A percentile compares a stretch with the other conserved stretches of the same genome.
phyloP scores from a whole-genome alignment of 1,139 yeast genomes.

The Hansenula lynferdii region DNA sequence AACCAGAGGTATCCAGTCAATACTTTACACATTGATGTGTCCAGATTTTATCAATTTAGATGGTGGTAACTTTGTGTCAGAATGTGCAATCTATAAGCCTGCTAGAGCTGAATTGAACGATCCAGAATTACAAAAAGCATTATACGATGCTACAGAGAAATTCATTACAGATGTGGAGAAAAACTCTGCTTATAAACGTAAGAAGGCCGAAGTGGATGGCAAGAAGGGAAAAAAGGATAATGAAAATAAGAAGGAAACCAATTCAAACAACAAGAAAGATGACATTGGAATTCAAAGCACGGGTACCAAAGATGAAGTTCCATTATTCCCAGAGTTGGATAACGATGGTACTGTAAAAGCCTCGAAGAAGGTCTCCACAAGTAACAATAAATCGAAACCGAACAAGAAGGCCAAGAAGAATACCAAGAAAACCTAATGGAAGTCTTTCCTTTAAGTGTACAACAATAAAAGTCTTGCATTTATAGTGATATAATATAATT shows the following conservation, averaged over 20 bases:
- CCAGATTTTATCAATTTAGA: constrained; percentile 58
- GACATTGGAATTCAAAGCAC: constrained; percentile 1
- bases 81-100: constrained; percentile 57
- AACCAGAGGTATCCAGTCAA: constrained; percentile 73
- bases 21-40: constrained; percentile 63
- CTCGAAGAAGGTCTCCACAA: background rate
- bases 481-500: too few relatives aligned
- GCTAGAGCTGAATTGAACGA: constrained; percentile 63
- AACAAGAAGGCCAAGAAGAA: background rate
- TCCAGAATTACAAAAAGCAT: constrained; percentile 49
- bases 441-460: too few relatives aligned
- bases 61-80: constrained; percentile 73
- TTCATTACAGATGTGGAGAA: constrained; percentile 60
- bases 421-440: background rate
- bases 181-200: constrained; percentile 62
- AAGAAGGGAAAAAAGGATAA: too few relatives aligned
- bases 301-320: constrained; percentile 4
- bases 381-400: background rate
- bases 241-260: background rate
- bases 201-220: constrained; percentile 28
- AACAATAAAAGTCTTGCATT: too few relatives aligned
- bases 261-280: background rate
- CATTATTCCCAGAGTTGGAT: constrained; percentile 14
- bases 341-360: constrained; percentile 1
- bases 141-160: constrained; percentile 61